These are phyloP conservation scores for Pseudonectria foliicola DNA, from an alignment of 2,329 filamentous ascomycete genomes.

Conservation along the genomic window DNA sequence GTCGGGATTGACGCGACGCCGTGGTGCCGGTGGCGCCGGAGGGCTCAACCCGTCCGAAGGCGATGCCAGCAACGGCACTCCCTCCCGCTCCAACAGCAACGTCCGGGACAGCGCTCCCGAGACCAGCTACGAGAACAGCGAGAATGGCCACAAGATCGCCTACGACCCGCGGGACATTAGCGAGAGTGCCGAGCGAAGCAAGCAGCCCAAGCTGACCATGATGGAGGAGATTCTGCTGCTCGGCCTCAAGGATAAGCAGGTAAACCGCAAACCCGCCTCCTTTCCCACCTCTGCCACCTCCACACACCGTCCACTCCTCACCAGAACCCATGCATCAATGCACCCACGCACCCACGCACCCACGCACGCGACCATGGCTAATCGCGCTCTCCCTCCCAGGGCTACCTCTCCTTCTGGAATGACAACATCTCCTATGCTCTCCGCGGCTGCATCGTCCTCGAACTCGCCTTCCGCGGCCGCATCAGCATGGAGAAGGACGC, in stretches of 20 bases:
- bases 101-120: constrained; percentile 51
- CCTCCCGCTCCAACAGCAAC: constrained; percentile 51
- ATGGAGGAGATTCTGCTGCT: constrained; percentile 98
- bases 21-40: constrained; percentile 63
- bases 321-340: constrained; percentile 3
- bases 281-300: not conserved
- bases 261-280: constrained; percentile 34
- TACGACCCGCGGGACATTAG: constrained; percentile 96
- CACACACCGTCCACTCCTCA: not conserved
- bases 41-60: constrained; percentile 48
- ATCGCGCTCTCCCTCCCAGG: constrained; percentile 44
- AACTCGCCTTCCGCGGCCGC: constrained; percentile 89
- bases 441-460: constrained; percentile 95
- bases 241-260: constrained; percentile 98
- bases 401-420: constrained; percentile 99
- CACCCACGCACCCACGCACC: constrained; percentile 1
- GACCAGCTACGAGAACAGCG: constrained; percentile 84
- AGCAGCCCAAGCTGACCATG: constrained; percentile 95
- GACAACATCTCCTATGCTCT: constrained; percentile 99
- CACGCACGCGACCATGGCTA: constrained; percentile 3
- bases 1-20: constrained; percentile 55
- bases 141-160: constrained; percentile 98
- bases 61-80: constrained; percentile 47
- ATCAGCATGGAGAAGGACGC: constrained; percentile 99
- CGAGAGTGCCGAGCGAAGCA: constrained; percentile 91